Conservation (phyloP, 2,329 filamentous ascomycete genomes). For the Alternaria sp. region DNA sequence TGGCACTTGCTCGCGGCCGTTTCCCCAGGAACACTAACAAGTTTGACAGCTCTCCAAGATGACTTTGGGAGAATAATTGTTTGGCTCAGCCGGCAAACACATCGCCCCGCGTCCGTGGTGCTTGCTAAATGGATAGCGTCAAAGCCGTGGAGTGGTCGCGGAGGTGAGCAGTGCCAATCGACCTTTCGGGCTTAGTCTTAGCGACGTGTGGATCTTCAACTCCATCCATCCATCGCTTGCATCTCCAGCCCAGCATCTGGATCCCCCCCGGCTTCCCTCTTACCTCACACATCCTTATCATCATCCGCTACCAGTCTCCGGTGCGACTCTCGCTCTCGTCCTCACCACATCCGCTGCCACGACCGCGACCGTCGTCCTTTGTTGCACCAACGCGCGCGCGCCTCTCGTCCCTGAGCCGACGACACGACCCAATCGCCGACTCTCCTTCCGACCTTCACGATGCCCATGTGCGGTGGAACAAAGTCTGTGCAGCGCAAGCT, state of each 20-base stretch:
- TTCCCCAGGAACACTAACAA: background rate
- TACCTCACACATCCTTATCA: conserved; percentile 19
- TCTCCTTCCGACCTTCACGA: conserved; percentile 28
- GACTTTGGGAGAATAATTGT: background rate
- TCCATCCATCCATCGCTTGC: conserved; percentile 13
- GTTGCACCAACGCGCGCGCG: conserved; percentile 35
- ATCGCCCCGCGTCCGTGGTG: conserved; percentile 15
- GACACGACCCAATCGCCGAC: conserved; percentile 31
- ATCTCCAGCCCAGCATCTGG: conserved; percentile 19
- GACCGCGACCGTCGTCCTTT: conserved; percentile 15
- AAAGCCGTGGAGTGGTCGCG: conserved; percentile 22
- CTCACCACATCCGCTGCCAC: conserved; percentile 10
- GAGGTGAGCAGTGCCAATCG: conserved; percentile 11
- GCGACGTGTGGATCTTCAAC: conserved; percentile 15
- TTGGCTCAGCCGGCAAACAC: conserved; percentile 12
- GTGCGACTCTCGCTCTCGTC: conserved; percentile 12
- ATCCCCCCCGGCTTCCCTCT: conserved; percentile 7
- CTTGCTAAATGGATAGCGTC: conserved; percentile 13
- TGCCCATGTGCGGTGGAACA: conserved; percentile 59
- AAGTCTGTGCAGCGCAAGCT: conserved; percentile 95
- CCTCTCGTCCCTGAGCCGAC: conserved; percentile 30
- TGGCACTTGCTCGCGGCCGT: background rate
- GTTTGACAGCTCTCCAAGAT: conserved; percentile 9
- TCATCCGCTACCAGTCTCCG: conserved; percentile 15
- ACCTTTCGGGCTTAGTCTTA: conserved; percentile 16